phyloP scores from a whole-genome alignment of 2,329 filamentous ascomycete species.

The Domatiomyces catenatus region DNA sequence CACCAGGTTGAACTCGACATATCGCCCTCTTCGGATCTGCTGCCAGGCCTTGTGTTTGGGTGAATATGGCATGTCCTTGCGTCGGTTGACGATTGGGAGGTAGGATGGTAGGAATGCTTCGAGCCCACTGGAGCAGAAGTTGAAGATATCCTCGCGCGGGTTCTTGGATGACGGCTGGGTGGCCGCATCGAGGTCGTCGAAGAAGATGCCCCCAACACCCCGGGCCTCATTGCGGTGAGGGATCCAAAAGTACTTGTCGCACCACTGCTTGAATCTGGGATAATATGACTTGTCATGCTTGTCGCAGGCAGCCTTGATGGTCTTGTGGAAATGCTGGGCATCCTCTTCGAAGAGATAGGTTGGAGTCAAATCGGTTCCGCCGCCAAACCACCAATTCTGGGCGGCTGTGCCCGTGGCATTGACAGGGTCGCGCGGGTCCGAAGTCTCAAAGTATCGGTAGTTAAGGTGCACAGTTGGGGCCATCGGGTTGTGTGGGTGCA shows the following conservation, averaged over 20 bases:
- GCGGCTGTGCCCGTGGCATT: slow-evolving; percentile 31
- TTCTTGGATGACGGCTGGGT: slow-evolving; percentile 43
- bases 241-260: slow-evolving; percentile 91
- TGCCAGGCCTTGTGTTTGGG: slow-evolving; percentile 89
- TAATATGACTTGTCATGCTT: slow-evolving; percentile 87
- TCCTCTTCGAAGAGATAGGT: slow-evolving; percentile 94
- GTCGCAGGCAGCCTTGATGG: slow-evolving; percentile 84
- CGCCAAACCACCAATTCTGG: slow-evolving; percentile 94
- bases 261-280: slow-evolving; percentile 92
- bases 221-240: slow-evolving; percentile 78
- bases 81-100: slow-evolving; percentile 68
- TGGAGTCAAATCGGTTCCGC: slow-evolving; percentile 84
- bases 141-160: slow-evolving; percentile 76
- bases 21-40: slow-evolving; percentile 81
- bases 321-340: slow-evolving; percentile 88
- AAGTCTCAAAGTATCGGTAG: slow-evolving; percentile 97
- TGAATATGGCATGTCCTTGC: slow-evolving; percentile 85
- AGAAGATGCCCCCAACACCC: slow-evolving; percentile 93
- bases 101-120: slow-evolving; percentile 82
- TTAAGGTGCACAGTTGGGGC: slow-evolving; percentile 95
- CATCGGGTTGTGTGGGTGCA: slow-evolving; percentile 91
- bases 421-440: slow-evolving; percentile 61
- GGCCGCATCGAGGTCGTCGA: slow-evolving; percentile 74
- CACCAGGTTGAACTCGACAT: slow-evolving; percentile 96
- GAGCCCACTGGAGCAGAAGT: slow-evolving; percentile 73